phyloP scores from a whole-genome alignment of 495 filamentous ascomycete species.

The Letharia lupina region DNA sequence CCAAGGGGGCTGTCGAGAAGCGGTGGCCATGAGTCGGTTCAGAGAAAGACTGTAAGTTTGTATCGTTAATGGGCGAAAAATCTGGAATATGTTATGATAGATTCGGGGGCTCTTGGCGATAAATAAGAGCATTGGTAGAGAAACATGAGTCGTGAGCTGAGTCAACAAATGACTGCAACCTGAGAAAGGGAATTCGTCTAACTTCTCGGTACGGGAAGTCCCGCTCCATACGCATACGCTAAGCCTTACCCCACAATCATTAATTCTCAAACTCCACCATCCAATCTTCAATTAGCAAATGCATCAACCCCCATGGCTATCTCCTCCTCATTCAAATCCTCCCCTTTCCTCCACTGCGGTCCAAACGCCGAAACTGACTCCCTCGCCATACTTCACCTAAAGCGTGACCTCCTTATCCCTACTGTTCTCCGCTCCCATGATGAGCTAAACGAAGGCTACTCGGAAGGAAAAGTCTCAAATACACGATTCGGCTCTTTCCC shows the following conservation, averaged over 20 bases:
- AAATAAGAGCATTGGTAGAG: background rate
- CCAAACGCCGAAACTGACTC: conserved; percentile 44
- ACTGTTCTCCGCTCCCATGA: conserved; percentile 55
- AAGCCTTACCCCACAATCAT: conserved; percentile 8
- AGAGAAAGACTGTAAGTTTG: background rate
- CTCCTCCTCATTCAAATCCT: conserved; percentile 32
- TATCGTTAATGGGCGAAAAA: background rate
- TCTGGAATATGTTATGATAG: background rate
- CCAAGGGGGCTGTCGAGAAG: conserved; percentile 45
- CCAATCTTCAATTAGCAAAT: background rate
- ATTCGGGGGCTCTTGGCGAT: background rate
- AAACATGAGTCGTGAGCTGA: background rate
- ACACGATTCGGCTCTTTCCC: conserved; percentile 95
- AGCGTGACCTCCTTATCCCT: conserved; percentile 71
- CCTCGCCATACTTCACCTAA: conserved; percentile 74
- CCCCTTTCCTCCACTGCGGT: conserved; percentile 66
- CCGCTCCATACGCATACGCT: conserved; percentile 4
- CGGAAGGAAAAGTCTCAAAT: conserved; percentile 76
- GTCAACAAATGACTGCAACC: conserved; percentile 6
- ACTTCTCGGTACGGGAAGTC: conserved; percentile 1
- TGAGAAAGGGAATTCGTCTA: background rate
- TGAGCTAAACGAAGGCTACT: conserved; percentile 58
- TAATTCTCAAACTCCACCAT: background rate
- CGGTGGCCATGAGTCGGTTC: conserved; percentile 23
- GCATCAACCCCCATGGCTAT: background rate